Conservation (phyloP, 1,284 basidiomycete genomes). For the Sanguinoderma infundibulare region DNA sequence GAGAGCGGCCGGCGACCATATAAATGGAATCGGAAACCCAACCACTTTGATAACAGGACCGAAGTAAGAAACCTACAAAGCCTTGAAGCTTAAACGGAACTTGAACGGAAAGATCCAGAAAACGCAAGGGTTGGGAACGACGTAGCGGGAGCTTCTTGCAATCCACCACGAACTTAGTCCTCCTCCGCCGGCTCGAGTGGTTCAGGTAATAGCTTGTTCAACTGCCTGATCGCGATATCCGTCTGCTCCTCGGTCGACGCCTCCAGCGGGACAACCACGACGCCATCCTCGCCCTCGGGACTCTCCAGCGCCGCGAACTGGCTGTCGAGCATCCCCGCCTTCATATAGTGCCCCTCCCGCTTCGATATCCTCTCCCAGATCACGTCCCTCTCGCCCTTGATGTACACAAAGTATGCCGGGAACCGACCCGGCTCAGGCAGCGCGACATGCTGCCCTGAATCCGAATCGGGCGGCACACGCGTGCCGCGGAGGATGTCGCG, state of each 20-base stretch:
- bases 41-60: too few relatives aligned
- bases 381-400: constrained; percentile 70
- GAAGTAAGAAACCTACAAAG: too few relatives aligned
- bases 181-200: constrained; percentile 3
- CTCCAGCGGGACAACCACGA: constrained; percentile 68
- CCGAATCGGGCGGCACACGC: constrained; percentile 34
- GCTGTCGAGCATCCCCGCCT: constrained; percentile 84
- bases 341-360: constrained; percentile 86
- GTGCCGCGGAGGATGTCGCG: constrained; percentile 80
- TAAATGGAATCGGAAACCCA: too few relatives aligned
- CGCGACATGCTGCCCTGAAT: constrained; percentile 31
- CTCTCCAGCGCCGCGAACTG: constrained; percentile 84
- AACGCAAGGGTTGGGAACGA: too few relatives aligned
- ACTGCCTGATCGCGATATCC: constrained; percentile 39
- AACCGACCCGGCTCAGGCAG: constrained; percentile 38
- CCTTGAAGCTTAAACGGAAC: too few relatives aligned
- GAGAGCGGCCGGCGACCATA: too few relatives aligned
- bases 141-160: background rate
- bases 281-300: constrained; percentile 72
- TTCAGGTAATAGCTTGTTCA: constrained; percentile 32
- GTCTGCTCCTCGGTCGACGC: constrained; percentile 65
- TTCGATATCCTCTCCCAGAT: constrained; percentile 73
- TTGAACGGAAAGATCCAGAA: too few relatives aligned
- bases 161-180: background rate
- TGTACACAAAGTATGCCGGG: constrained; percentile 83